Evolutionary conservation across 169 alveolate genomes (phyloP), one percentile per base, ranked within the genome.

Genomic region (Cystoisospora suis): DNA sequence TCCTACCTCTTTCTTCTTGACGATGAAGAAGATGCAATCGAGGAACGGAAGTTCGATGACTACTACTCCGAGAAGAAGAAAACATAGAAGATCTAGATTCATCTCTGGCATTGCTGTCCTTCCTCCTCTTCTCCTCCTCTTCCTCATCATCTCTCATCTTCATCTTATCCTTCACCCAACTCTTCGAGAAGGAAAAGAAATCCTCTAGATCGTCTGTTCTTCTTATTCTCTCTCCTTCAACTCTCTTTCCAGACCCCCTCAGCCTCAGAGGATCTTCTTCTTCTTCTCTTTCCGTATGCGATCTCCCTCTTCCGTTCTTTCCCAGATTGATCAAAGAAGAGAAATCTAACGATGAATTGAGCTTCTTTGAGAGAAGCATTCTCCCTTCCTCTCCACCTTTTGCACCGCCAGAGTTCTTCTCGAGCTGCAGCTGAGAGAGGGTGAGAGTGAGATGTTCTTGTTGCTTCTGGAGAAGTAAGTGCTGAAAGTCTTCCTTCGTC

Each of bases 381-480:
- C 72, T 2, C 40, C 29, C 29, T 3, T 1, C 29, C 72, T 58
- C 72, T 36, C 15, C 40, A 9, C 40, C 3, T 3, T 58, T 9
- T 9, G 29, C 72, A 7, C 15, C 72, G 72, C 72, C 15, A 7
- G 72, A 9, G 23, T 7, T 58, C 72, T 58, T 9, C 53, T 72
- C 56, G 27, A 27, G 53, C 83, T 72, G 83, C 46, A 38, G 47
- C 3, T 56, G 56, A 46, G 45, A 23, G 15, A 72, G 27, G 4
- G 56, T 27, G 58, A 38, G n/a, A 53, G 20, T 9, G 45, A 65
- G 9, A 17, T 72, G 83, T 32, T 72, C 56, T 56, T 17, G 83
- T 38, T 72, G 83, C 83, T 72, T 72, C 83, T 72, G 23, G 58
- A 72, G 83, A 9, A 72, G 83, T 0, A 72, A 53, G 17, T 4